Evolutionary conservation across 257 asterid species (phyloP).

Genomic region (Hygrophila difformis): DNA sequence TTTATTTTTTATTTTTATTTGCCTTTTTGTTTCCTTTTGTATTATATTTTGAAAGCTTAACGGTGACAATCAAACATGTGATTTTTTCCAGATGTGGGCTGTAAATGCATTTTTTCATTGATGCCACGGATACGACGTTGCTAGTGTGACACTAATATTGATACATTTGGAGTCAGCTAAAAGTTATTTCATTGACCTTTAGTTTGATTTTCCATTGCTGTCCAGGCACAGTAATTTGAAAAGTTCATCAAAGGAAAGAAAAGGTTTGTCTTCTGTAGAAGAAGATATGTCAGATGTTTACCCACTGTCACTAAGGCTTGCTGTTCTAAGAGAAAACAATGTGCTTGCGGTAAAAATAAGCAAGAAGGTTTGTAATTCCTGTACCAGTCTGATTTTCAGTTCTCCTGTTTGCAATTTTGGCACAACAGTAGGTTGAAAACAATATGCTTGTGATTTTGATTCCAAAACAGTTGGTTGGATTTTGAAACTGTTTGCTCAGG

Average conservation of each 20-base stretch:
- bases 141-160: neutral
- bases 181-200: conserved; percentile 2
- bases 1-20: neutral
- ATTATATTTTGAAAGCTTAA: conserved; percentile 1
- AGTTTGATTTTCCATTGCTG: conserved; percentile 8
- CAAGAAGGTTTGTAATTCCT: conserved; percentile 58
- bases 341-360: conserved; percentile 67
- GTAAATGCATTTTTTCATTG: conserved; percentile 6
- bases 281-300: conserved; percentile 90
- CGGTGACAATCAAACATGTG: conserved; percentile 8
- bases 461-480: no score
- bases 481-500: no score
- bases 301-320: conserved; percentile 82
- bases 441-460: no score
- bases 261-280: conserved; percentile 46
- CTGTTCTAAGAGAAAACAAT: conserved; percentile 54
- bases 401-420: no score
- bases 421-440: no score
- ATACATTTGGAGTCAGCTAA: conserved; percentile 9
- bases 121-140: conserved; percentile 7
- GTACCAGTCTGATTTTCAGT: conserved; percentile 13
- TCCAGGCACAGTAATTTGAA: conserved; percentile 84
- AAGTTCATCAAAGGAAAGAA: conserved; percentile 45
- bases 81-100: conserved; percentile 10
- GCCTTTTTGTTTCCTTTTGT: neutral